These are phyloP conservation scores for Fusarium sp. DNA, from an alignment of 2,329 filamentous ascomycete species.

Conservation along the genomic window DNA sequence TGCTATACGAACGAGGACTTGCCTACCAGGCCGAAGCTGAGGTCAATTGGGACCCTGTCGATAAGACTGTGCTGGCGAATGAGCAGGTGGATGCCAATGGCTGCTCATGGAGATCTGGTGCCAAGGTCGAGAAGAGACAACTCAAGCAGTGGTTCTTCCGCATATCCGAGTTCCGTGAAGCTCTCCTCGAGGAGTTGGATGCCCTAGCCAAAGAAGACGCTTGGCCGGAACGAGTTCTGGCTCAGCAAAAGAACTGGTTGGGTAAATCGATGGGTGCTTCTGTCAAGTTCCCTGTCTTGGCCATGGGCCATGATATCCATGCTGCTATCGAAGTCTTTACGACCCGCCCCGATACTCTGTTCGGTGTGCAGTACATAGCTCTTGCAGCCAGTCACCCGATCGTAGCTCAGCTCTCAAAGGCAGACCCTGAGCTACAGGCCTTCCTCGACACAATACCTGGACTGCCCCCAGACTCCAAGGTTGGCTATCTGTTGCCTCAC, in stretches of 20 bases:
- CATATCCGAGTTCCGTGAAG: constrained; percentile 82
- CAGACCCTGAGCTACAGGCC: constrained; percentile 70
- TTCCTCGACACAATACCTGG: constrained; percentile 75
- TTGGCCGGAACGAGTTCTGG: constrained; percentile 86
- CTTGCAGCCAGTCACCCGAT: constrained; percentile 79
- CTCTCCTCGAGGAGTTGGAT: constrained; percentile 78
- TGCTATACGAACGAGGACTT: constrained; percentile 78
- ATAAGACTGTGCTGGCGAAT: constrained; percentile 90
- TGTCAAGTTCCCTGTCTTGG: constrained; percentile 75
- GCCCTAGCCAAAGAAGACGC: constrained; percentile 69
- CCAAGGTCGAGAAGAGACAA: constrained; percentile 81
- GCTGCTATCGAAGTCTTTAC: constrained; percentile 80
- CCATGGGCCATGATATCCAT: constrained; percentile 53
- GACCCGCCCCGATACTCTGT: constrained; percentile 87
- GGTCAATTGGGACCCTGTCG: constrained; percentile 92
- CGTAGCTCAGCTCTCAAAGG: constrained; percentile 70
- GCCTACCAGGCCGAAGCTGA: constrained; percentile 86
- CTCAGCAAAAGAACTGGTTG: constrained; percentile 91
- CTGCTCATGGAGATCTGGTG: constrained; percentile 87
- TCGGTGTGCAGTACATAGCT: constrained; percentile 87
- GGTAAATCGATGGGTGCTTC: constrained; percentile 81
- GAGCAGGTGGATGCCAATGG: constrained; percentile 93
- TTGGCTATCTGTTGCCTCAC: constrained; percentile 75
- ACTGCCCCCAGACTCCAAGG: constrained; percentile 67
- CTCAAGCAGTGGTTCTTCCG: constrained; percentile 92